A percentile compares a stretch with the other conserved stretches of the same genome.
Conservation (phyloP, 176 grass and related monocot species). For the Raddia distichophylla region DNA sequence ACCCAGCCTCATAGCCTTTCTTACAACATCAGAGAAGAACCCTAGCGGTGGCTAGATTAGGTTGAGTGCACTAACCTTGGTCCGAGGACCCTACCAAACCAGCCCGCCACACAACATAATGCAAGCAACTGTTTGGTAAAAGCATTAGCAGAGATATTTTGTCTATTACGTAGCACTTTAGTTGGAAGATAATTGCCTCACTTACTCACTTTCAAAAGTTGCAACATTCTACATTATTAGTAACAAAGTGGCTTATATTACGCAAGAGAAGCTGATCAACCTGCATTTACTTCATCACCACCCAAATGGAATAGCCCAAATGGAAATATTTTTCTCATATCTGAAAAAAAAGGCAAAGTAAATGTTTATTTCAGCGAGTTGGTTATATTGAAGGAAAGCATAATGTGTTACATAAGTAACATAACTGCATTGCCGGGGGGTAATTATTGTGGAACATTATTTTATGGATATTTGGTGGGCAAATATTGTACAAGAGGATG, state of each 20-base stretch:
- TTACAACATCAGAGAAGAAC: too few species aligned
- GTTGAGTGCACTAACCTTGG: too few species aligned
- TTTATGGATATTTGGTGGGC: neutral
- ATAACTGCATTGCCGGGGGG: neutral
- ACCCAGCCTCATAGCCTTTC: too few species aligned
- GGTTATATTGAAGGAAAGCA: conserved; percentile 5
- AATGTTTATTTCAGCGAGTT: conserved; percentile 10
- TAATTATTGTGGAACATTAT: conserved; percentile 26
- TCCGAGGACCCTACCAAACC: too few species aligned
- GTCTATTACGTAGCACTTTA: too few species aligned
- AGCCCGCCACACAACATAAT: too few species aligned
- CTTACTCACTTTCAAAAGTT: neutral
- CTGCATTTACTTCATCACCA: conserved; percentile 99
- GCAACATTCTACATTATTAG: neutral
- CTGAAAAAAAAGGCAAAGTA: conserved; percentile 53
- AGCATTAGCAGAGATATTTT: too few species aligned
- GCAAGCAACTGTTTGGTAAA: too few species aligned
- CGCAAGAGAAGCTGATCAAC: conserved; percentile 46
- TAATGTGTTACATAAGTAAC: neutral
- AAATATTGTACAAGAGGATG: conserved; percentile 34
- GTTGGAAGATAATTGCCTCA: too few species aligned
- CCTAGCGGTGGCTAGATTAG: too few species aligned
- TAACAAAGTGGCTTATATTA: conserved; percentile 7
- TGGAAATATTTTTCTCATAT: conserved; percentile 97
- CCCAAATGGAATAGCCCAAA: conserved; percentile 96